These are phyloP conservation scores for Aristolochia californica DNA, from an alignment of 164 flowering plant species.

Conservation along the genomic window DNA sequence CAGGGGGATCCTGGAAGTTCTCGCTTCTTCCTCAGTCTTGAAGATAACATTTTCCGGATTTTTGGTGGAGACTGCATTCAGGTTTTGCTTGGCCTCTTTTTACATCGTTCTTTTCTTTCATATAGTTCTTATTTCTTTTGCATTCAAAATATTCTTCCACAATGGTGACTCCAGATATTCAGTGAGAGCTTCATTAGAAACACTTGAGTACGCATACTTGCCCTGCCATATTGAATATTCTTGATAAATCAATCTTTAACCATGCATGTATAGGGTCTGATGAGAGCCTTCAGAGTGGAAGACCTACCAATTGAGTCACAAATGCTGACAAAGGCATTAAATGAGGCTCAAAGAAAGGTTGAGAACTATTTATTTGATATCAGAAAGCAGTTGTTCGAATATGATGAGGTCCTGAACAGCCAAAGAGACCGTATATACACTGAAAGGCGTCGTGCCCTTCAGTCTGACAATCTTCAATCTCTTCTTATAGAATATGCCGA, in stretches of 20 bases:
- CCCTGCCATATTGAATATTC: not conserved
- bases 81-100: conserved; percentile 26
- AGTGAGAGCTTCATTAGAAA: too few relatives aligned
- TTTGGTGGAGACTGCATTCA: conserved; percentile 97
- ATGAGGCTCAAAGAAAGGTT: conserved; percentile 98
- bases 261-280: conserved; percentile 57
- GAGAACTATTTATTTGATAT: conserved; percentile 97
- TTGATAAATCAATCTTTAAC: conserved; percentile 5
- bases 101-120: too few relatives aligned
- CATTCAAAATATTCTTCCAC: too few relatives aligned
- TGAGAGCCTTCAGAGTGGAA: conserved; percentile 97
- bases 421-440: conserved; percentile 97
- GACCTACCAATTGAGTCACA: conserved; percentile 94
- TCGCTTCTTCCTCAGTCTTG: conserved; percentile 95
- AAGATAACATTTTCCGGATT: conserved; percentile 89
- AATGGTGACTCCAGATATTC: too few relatives aligned
- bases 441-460: conserved; percentile 92
- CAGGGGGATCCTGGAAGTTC: conserved; percentile 99
- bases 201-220: not conserved
- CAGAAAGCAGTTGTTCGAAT: conserved; percentile 90
- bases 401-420: conserved; percentile 93
- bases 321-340: conserved; percentile 92
- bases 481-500: conserved; percentile 95
- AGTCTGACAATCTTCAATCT: conserved; percentile 72
- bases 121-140: not conserved